A percentile compares a stretch with the other conserved stretches of the same genome.
These are phyloP conservation scores for Magnolia kwangsiensis DNA, from an alignment of 164 flowering plant genomes.

Conservation along the genomic window DNA sequence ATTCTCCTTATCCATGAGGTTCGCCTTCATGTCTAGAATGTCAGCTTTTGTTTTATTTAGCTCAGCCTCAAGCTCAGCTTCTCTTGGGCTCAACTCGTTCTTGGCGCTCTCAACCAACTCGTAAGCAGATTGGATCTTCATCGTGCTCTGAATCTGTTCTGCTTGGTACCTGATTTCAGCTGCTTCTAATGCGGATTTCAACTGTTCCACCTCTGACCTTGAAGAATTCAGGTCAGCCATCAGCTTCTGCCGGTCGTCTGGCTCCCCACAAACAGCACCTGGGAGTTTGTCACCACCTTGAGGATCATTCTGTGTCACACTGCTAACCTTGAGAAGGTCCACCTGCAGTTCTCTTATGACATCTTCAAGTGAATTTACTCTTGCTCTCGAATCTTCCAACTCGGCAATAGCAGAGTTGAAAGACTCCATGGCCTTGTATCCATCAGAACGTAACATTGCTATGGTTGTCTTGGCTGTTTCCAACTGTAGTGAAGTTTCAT, in stretches of 20 bases:
- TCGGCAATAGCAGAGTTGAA: constrained; percentile 45
- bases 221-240: constrained; percentile 26
- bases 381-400: constrained; percentile 57
- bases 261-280: constrained; percentile 12
- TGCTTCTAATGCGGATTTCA: constrained; percentile 49
- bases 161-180: constrained; percentile 50
- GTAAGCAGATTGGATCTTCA: constrained; percentile 41
- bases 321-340: constrained; percentile 19
- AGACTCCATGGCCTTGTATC: constrained; percentile 42
- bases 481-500: constrained; percentile 54
- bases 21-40: constrained; percentile 62
- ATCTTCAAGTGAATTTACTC: constrained; percentile 46
- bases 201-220: constrained; percentile 41
- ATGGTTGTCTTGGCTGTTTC: constrained; percentile 56
- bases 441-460: constrained; percentile 48
- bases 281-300: constrained; percentile 1
- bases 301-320: constrained; percentile 5
- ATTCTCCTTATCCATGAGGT: constrained; percentile 79
- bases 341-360: constrained; percentile 46
- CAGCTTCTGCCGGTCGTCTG: constrained; percentile 24
- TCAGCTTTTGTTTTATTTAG: constrained; percentile 34
- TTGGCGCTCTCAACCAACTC: constrained; percentile 49
- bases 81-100: constrained; percentile 30
- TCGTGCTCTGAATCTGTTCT: constrained; percentile 38
- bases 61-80: constrained; percentile 50